phyloP scores from a whole-genome alignment of 345 rosid species.

The Populus davidiana region DNA sequence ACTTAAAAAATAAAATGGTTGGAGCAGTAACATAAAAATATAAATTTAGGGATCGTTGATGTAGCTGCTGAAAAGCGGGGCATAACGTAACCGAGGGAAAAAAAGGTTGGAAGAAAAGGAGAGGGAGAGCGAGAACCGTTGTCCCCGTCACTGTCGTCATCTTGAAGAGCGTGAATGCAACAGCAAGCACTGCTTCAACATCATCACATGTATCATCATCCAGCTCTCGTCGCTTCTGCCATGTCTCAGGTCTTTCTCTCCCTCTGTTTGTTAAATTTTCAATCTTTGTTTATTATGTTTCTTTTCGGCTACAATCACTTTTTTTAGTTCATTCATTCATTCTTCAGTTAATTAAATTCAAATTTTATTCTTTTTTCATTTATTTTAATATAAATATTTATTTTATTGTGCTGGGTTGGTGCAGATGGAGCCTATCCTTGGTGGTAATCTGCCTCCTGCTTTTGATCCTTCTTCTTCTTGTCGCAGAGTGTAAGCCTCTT shows the following conservation, averaged over 20 bases:
- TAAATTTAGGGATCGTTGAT: too few species aligned
- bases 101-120: not conserved
- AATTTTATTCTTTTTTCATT: not conserved
- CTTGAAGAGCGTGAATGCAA: not conserved
- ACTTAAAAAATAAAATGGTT: too few species aligned
- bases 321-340: not conserved
- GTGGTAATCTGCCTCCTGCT: conserved; percentile 99
- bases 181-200: conserved; percentile 33
- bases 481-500: conserved; percentile 94
- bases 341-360: not conserved
- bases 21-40: too few species aligned
- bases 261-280: not conserved
- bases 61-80: too few species aligned
- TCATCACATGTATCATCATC: conserved; percentile 36
- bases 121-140: not conserved
- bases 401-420: not conserved
- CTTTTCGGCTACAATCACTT: not conserved
- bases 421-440: conserved; percentile 94
- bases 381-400: too few species aligned
- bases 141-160: not conserved
- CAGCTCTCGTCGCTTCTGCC: conserved; percentile 37
- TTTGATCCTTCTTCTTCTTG: conserved; percentile 96
- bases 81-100: too few species aligned
- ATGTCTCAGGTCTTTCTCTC: conserved; percentile 32
- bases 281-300: not conserved